A percentile compares a stretch with the other conserved stretches of the same genome.
Conservation (phyloP, 495 filamentous ascomycete species). For the Darksidea phi region DNA sequence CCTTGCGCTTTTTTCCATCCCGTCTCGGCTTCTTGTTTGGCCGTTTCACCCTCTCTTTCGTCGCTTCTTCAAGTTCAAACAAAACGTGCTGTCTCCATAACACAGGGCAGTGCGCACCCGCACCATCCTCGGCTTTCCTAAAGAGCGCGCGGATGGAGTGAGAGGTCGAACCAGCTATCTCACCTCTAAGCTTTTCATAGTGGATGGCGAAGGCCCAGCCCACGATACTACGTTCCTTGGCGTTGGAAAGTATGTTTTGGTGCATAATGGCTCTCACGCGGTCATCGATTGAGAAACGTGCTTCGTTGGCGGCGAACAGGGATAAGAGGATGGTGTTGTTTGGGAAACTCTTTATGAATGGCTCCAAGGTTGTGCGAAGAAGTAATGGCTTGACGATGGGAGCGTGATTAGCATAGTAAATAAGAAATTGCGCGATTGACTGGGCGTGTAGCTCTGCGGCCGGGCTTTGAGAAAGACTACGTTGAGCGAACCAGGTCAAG, state of each 20-base stretch:
- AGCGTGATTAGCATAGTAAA: slow-evolving; percentile 59
- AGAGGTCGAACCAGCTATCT: slow-evolving; percentile 28
- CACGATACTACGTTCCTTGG: slow-evolving; percentile 48
- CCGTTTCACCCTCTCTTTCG: slow-evolving; percentile 8
- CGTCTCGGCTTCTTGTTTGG: slow-evolving; percentile 6
- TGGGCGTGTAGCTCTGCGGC: slow-evolving; percentile 43
- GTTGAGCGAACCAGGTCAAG: slow-evolving; percentile 35
- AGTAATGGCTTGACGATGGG: slow-evolving; percentile 61
- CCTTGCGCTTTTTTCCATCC: slow-evolving; percentile 21
- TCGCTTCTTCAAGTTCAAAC: slow-evolving; percentile 31
- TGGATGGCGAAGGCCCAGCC: slow-evolving; percentile 67
- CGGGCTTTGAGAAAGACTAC: slow-evolving; percentile 22
- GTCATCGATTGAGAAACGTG: slow-evolving; percentile 58
- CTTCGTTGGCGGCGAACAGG: slow-evolving; percentile 52
- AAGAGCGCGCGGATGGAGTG: slow-evolving; percentile 38
- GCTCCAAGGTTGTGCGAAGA: slow-evolving; percentile 58
- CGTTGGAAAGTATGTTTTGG: slow-evolving; percentile 45
- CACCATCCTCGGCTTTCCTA: slow-evolving; percentile 27
- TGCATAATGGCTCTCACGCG: slow-evolving; percentile 63
- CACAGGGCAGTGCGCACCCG: slow-evolving; percentile 31
- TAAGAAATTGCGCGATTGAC: slow-evolving; percentile 57
- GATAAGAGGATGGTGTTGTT: slow-evolving; percentile 75
- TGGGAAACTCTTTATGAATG: slow-evolving; percentile 64
- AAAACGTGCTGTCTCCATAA: slow-evolving; percentile 38
- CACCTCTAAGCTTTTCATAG: slow-evolving; percentile 49